Evolutionary conservation across 305 asterid genomes (phyloP).

Genomic region (Nicotiana rustica): DNA sequence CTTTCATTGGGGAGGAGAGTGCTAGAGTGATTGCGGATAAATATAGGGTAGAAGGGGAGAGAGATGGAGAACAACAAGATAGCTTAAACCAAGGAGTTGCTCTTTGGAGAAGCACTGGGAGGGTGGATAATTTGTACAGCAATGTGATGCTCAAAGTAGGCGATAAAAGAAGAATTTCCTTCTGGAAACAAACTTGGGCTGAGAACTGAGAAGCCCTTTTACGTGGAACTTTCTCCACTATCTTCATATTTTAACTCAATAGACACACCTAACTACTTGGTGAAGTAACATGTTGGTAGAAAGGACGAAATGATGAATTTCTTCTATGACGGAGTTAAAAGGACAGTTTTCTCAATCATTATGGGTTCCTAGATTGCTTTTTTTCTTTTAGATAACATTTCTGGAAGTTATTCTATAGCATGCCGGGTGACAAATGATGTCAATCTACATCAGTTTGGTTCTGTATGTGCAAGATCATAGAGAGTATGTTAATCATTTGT

Average conservation of each 20-base stretch:
- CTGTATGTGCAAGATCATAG: not conserved
- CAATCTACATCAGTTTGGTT: not conserved
- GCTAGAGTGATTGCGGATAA: not conserved
- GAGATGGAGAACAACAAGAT: not conserved
- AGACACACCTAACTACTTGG: not conserved
- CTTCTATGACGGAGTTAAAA: not conserved
- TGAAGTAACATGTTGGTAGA: not conserved
- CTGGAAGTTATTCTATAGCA: no score
- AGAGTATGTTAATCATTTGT: not conserved
- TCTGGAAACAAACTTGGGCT: not conserved
- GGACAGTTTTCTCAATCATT: not conserved
- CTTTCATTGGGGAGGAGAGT: not conserved
- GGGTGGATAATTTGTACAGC: not conserved
- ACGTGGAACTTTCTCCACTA: not conserved
- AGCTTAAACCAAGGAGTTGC: not conserved
- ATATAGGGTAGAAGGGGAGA: not conserved
- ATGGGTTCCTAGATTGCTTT: not conserved
- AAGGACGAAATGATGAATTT: not conserved
- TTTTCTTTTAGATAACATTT: not conserved
- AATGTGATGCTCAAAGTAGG: not conserved
- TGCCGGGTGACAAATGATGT: not conserved
- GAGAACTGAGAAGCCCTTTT: not conserved
- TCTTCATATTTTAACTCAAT: not conserved
- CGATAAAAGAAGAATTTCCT: not conserved
- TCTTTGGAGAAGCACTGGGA: not conserved